phyloP scores from a whole-genome alignment of 1,284 basidiomycete genomes.

The Chondrostereum purpureum region DNA sequence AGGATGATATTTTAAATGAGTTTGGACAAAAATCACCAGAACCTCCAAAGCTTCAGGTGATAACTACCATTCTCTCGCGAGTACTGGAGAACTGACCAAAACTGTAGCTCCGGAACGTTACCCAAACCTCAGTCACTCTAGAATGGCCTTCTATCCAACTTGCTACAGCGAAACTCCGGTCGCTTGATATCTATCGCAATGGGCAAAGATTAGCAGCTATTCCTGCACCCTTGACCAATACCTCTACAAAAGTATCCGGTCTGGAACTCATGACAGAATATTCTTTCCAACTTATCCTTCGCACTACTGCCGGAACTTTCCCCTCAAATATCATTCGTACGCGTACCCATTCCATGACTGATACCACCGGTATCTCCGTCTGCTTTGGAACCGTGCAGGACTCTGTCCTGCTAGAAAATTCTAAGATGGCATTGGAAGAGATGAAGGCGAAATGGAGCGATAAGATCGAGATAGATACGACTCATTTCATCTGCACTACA shows the following conservation, averaged over 20 bases:
- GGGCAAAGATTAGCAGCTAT: slow-evolving; percentile 82
- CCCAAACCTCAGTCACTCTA: slow-evolving; percentile 90
- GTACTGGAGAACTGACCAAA: not conserved
- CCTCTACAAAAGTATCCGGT: slow-evolving; percentile 85
- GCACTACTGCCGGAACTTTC: slow-evolving; percentile 84
- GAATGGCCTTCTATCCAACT: slow-evolving; percentile 88
- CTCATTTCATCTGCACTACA: slow-evolving; percentile 92
- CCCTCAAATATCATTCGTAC: slow-evolving; percentile 78
- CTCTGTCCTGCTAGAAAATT: slow-evolving; percentile 65
- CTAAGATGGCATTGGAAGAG: slow-evolving; percentile 69
- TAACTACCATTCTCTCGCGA: slow-evolving; percentile 15
- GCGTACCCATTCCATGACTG: slow-evolving; percentile 87
- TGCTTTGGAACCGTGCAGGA: slow-evolving; percentile 89
- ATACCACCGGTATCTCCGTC: slow-evolving; percentile 88
- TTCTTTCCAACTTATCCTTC: slow-evolving; percentile 86
- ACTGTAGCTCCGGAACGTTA: slow-evolving; percentile 77
- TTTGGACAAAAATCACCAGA: slow-evolving; percentile 68
- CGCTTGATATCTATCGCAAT: slow-evolving; percentile 88
- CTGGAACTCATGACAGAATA: slow-evolving; percentile 86
- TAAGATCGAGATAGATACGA: slow-evolving; percentile 93
- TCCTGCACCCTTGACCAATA: slow-evolving; percentile 74
- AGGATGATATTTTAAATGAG: slow-evolving; percentile 69
- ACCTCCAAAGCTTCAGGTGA: slow-evolving; percentile 66
- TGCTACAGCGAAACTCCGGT: slow-evolving; percentile 79
- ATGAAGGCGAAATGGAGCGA: slow-evolving; percentile 88